A percentile compares a stretch with the other conserved stretches of the same genome.
Conservation (phyloP, 148 eudicot species). For the Vaccinium macrocarpon region DNA sequence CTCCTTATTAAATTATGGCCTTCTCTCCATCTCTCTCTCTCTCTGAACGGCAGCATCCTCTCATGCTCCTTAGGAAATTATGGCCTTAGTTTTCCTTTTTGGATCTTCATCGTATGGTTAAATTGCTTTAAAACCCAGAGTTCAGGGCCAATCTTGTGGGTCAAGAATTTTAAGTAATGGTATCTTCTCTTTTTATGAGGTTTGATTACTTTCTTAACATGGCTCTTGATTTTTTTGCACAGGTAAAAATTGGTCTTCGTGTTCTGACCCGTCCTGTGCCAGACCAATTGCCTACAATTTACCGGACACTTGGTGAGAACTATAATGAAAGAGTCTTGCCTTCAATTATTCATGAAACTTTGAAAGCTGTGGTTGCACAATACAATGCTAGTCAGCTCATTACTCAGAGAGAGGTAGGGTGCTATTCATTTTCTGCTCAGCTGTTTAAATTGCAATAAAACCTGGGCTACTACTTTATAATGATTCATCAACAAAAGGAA, state of each 20-base stretch:
- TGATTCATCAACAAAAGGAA: neutral
- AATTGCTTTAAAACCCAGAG: neutral
- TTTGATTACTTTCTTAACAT: neutral
- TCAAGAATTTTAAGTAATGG: neutral
- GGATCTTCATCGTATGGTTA: neutral
- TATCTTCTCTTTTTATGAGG: neutral
- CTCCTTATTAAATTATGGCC: too few relatives aligned
- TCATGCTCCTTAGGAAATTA: neutral
- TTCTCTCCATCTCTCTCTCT: neutral
- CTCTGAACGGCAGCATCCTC: neutral
- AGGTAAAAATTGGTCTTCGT: conserved; percentile 91
- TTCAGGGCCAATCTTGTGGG: neutral
- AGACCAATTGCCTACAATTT: conserved; percentile 69
- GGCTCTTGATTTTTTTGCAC: conserved; percentile 16
- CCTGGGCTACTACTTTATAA: neutral
- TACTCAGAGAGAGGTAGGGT: conserved; percentile 87
- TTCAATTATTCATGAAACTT: conserved; percentile 81
- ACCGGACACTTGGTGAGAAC: conserved; percentile 83
- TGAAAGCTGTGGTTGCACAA: conserved; percentile 94
- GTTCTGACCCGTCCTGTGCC: conserved; percentile 88
- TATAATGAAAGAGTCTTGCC: conserved; percentile 85
- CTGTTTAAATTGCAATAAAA: neutral
- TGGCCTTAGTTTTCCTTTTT: neutral
- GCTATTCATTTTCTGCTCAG: neutral
- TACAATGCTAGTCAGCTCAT: conserved; percentile 95